A percentile compares a stretch with the other conserved stretches of the same genome.
phyloP scores from a whole-genome alignment of 441 rosid genomes.

The Erodium moschatum region DNA sequence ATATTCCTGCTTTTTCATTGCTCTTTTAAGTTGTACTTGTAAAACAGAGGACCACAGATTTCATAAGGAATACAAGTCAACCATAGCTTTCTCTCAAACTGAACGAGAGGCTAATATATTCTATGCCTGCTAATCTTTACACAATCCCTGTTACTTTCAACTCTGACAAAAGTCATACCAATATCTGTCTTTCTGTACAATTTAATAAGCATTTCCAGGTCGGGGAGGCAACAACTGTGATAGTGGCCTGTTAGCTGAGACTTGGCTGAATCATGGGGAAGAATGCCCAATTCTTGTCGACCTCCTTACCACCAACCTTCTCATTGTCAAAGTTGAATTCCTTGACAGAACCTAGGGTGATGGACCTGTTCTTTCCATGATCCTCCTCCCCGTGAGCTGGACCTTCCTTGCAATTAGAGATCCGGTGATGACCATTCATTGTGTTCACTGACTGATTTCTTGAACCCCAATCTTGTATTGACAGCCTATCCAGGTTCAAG shows the following conservation, averaged over 20 bases:
- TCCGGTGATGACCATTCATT: not conserved
- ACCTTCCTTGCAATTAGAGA: not conserved
- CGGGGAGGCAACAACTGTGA: not conserved
- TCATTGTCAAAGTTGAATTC: slow-evolving; percentile 56
- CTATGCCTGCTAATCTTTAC: not conserved
- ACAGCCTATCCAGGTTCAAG: slow-evolving; percentile 44
- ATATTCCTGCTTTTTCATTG: no score
- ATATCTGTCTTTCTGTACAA: not conserved
- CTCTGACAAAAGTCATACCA: not conserved
- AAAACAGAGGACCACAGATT: no score
- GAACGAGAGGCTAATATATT: not conserved
- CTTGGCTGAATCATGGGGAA: slow-evolving; percentile 67
- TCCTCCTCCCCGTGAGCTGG: slow-evolving; percentile 21
- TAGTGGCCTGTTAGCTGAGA: slow-evolving; percentile 28
- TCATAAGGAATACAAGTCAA: no score
- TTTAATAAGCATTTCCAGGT: not conserved
- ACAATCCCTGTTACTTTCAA: not conserved
- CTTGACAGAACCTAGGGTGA: slow-evolving; percentile 50
- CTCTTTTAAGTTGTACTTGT: no score
- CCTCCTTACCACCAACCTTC: no score
- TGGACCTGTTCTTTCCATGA: slow-evolving; percentile 32
- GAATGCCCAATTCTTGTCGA: slow-evolving; percentile 26
- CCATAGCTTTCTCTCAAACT: no score
- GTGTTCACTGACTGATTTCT: not conserved
- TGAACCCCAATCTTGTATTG: slow-evolving; percentile 35